A percentile compares a stretch with the other conserved stretches of the same genome.
Conservation (phyloP, 2,329 filamentous ascomycete species). For the Clonostachys sp. region DNA sequence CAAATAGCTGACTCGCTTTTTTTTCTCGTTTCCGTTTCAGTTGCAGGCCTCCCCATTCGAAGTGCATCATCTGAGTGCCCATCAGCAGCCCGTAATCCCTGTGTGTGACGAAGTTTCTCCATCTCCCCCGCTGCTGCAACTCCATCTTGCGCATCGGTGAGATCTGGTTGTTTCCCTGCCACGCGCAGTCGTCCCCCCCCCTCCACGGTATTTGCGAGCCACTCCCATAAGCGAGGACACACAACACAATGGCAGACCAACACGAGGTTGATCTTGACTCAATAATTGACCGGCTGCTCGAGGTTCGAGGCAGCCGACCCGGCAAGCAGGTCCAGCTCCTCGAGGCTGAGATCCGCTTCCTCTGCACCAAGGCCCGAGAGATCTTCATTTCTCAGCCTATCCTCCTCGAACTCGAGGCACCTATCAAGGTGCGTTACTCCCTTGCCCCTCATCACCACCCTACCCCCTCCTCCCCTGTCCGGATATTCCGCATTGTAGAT, state of each 20-base stretch:
- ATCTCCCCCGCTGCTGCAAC: slow-evolving; percentile 16
- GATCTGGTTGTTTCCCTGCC: background rate
- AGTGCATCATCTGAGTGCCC: slow-evolving; percentile 24
- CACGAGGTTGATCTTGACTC: slow-evolving; percentile 97
- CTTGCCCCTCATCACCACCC: background rate
- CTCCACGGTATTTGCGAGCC: slow-evolving; percentile 29
- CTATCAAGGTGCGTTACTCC: slow-evolving; percentile 78
- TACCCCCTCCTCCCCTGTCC: background rate
- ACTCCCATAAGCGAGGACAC: slow-evolving; percentile 23
- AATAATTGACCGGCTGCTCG: slow-evolving; percentile 96
- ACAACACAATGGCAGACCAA: slow-evolving; percentile 54
- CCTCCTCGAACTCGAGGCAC: slow-evolving; percentile 92
- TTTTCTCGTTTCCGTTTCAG: slow-evolving; percentile 2
- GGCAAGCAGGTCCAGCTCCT: slow-evolving; percentile 98
- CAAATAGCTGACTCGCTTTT: slow-evolving; percentile 1
- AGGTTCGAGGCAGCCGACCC: slow-evolving; percentile 94
- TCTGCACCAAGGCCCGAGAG: slow-evolving; percentile 97
- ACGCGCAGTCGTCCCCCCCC: slow-evolving; percentile 9
- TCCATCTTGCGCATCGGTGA: slow-evolving; percentile 17
- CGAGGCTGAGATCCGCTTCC: slow-evolving; percentile 91
- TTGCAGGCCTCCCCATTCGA: slow-evolving; percentile 11
- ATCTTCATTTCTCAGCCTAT: slow-evolving; percentile 99
- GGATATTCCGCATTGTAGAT: background rate
- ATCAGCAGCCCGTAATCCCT: too few relatives aligned
- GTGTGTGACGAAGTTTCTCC: slow-evolving; percentile 4